These are phyloP conservation scores for Tylopilus sp. DNA, from an alignment of 768 basidiomycete genomes.

Conservation along the genomic window DNA sequence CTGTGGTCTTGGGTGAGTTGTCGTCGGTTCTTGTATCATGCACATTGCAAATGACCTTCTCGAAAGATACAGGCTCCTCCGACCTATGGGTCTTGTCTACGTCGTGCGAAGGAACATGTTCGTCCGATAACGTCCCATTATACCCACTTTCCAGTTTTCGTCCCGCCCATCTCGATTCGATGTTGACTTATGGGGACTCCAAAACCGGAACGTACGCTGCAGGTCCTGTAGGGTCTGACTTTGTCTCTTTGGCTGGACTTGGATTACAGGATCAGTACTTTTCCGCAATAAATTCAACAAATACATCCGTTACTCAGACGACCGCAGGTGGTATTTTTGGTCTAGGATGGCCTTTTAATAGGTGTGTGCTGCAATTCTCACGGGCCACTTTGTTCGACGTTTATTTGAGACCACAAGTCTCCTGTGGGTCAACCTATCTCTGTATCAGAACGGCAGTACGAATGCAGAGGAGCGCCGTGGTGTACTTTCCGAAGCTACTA, in stretches of 20 bases:
- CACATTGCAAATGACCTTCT: not conserved
- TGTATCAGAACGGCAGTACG: slow-evolving; percentile 9
- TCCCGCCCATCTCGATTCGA: slow-evolving; percentile 42
- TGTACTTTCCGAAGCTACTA: not conserved
- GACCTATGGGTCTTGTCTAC: slow-evolving; percentile 73
- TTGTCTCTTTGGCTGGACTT: slow-evolving; percentile 52
- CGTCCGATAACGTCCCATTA: slow-evolving; percentile 37
- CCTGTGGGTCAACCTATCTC: slow-evolving; percentile 43
- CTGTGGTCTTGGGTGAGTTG: slow-evolving; percentile 57
- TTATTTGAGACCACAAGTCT: slow-evolving; percentile 32
- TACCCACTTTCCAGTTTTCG: slow-evolving; percentile 52
- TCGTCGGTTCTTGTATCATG: not conserved
- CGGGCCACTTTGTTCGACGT: not conserved
- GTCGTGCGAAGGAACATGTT: slow-evolving; percentile 45
- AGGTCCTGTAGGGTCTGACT: slow-evolving; percentile 61
- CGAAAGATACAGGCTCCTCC: slow-evolving; percentile 72
- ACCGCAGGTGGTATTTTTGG: slow-evolving; percentile 69
- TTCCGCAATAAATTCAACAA: slow-evolving; percentile 65
- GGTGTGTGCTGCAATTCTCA: slow-evolving; percentile 37
- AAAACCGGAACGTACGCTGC: slow-evolving; percentile 63
- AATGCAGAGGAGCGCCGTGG: not conserved
- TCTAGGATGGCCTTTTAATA: slow-evolving; percentile 70
- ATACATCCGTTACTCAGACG: slow-evolving; percentile 55
- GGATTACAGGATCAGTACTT: slow-evolving; percentile 52
- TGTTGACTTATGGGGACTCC: slow-evolving; percentile 69